Base-by-base conservation (phyloP, 2,329 filamentous ascomycete genomes). In the Fusarium tanahbumbuense region DNA sequence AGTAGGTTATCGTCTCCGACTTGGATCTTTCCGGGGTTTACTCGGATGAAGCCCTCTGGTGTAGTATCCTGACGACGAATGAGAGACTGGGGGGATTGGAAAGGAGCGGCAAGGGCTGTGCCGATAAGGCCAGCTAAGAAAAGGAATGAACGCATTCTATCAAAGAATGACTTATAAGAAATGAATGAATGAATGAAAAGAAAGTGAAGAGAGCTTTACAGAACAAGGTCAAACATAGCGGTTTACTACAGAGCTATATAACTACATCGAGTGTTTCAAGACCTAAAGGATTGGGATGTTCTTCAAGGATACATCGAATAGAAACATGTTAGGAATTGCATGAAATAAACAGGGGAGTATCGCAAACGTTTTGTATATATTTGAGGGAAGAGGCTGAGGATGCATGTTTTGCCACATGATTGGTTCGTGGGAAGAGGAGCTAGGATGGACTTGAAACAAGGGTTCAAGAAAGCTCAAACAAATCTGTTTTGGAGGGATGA, bases 1-100 rank as follows among this genome's bases (percentile, higher is more conserved):
- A 84, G 68, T 1, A 80, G 79, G 60, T 84, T 83, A 6, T 78
- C 64, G 12, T 78, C 72, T 23, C 78, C 80, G 27, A 84, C 73
- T 22, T 80, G 57, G 8, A 84, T 67, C 15, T 82, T 72, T 23
- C 81, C 79, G 0, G 81, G 78, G 5, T 59, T 65, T 1, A 71
- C 79, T 27, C 76, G 67, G 15, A 80, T 80, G 47, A 80, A 79
- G 5, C 67, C 71, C n/a, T 70, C 37, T 4, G 58, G 34, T 3
- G 70, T 75, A 9, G 63, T 53, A 15, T 66, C 56, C 6, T 57
- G 47, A 20, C 67, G 57, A 12, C 58, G 49, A 55, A 62, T 25
- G 12, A 71, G 44, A 2, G 67, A 37, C 4, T 37, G 34, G 10
- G 55, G 23, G 4, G 48, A 10, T 10, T 64, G 46, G 1, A 64